Evolutionary conservation across 139 green algal genomes (phyloP), one percentile per base, ranked within the genome.

Genomic region (Pleodorina starrii): DNA sequence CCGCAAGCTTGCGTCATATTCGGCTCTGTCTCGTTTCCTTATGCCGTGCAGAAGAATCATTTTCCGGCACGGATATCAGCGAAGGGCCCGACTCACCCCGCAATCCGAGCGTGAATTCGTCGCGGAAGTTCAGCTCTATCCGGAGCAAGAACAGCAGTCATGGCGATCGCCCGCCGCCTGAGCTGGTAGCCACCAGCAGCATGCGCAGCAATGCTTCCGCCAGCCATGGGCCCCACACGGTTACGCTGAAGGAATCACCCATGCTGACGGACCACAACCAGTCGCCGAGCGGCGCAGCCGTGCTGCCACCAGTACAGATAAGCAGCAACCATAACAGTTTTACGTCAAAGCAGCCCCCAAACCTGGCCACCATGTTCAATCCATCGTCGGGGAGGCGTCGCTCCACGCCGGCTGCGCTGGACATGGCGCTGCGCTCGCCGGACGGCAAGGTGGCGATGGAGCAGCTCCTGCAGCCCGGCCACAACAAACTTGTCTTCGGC

Each of bases 401-500:
- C 74, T 92, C 89, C 0, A 94, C 86, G 29, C 91, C 91, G 27
- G 91, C 91, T 17, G 91, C 80, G 11, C 86, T 94, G 0, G 89
- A 94, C 82, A 94, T 92, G 89, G 85, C 74, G 27, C 75, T 94
- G 50, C 82, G 86, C 11, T 90, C 81, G 0, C 63, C 80, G 0
- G 91, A 93, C 71, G 88, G 91, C 63, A 89, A 88, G 48, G 88
- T 89, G 1, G 84, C 85, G 14, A 85, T 93, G 43, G 80, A 93
- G 42, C 84, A 93, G 36, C 85, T 93, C 16, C 82, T 93, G 71
- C 90, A 92, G 23, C 54, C 63, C 0, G 72, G 83, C 9, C 89
- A 93, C 57, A 93, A 91, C 68, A 90, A 91, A 16, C 89, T 93
- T 68, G 91, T 91, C 0, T 93, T 93, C 48, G 91, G 86, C 17